These are phyloP conservation scores for Sphaerulina populicola DNA, from an alignment of 2,329 filamentous ascomycete species.

Conservation along the genomic window DNA sequence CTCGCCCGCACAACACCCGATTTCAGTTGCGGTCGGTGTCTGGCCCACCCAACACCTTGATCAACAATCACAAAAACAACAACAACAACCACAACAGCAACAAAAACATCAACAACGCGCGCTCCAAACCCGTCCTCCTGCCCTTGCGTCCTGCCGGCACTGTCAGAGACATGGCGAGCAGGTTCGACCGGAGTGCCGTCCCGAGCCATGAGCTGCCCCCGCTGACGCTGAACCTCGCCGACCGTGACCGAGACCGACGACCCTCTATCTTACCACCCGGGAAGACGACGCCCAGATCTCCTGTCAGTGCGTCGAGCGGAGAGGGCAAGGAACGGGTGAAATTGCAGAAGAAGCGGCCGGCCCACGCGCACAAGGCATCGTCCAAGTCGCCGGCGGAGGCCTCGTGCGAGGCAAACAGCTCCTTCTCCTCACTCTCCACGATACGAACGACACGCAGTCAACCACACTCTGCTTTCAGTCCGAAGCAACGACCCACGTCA, in stretches of 20 bases:
- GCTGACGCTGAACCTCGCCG: slow-evolving; percentile 19
- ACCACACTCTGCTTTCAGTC: slow-evolving; percentile 24
- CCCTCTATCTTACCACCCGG: slow-evolving; percentile 11
- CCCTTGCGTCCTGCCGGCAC: slow-evolving; percentile 24
- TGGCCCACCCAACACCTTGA: slow-evolving; percentile 14
- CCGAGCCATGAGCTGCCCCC: slow-evolving; percentile 12
- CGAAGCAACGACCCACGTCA: slow-evolving; percentile 16
- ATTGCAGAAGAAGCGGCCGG: slow-evolving; percentile 28
- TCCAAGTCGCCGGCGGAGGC: slow-evolving; percentile 23
- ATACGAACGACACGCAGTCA: slow-evolving; percentile 23
- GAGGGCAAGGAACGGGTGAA: slow-evolving; percentile 23
- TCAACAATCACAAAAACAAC: slow-evolving; percentile 21
- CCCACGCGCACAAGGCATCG: slow-evolving; percentile 20
- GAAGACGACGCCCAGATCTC: slow-evolving; percentile 21
- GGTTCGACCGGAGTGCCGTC: slow-evolving; percentile 54
- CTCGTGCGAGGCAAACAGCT: slow-evolving; percentile 25
- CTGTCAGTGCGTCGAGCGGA: slow-evolving; percentile 20
- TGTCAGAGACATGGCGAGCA: slow-evolving; percentile 73
- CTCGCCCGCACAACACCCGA: background rate
- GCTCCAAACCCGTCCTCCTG: slow-evolving; percentile 27
- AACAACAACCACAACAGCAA: slow-evolving; percentile 15
- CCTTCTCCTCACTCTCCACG: slow-evolving; percentile 24
- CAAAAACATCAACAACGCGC: slow-evolving; percentile 22
- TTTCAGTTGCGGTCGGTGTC: slow-evolving; percentile 16
- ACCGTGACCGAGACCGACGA: slow-evolving; percentile 24